Base-by-base conservation (phyloP, 768 basidiomycete genomes). In the Phanerodontia chrysosporium region DNA sequence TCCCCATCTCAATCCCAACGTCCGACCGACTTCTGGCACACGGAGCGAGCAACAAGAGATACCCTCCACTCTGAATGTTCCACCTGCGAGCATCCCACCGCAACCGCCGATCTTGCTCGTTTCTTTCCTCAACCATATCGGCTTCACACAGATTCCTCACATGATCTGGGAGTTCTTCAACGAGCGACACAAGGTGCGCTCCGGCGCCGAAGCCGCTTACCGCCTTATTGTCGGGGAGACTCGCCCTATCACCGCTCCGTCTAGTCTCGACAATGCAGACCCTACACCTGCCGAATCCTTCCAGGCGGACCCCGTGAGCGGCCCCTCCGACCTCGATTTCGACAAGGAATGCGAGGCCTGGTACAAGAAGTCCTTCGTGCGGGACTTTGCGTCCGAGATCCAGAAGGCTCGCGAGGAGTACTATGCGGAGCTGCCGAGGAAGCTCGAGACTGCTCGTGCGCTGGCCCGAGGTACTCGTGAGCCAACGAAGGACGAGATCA, bases 131-230 rank as follows among this genome's bases (percentile, higher is more conserved):
- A 84, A 93, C 66, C 80, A 87, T 64, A 79, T 96, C 54, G 95
- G 95, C 7, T 81, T 95, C 68, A 81, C 79, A 28, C 90, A 91
- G 67, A 85, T 96, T 58, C 95, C 95, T 13, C 74, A 82, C 65
- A 95, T 96, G 93, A 82, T 96, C 49, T 88, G 85, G 84, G 90
- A 86, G 62, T 94, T 94, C 73, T 98, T 97, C 77, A 95, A 93
- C 69, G 87, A 90, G 69, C 85, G 94, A 8, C 75, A 84, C 49
- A 85, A 89, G 67, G 92, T 93, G n/a, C 81, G 74, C 6, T 72
- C 82, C 13, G 96, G 96, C 30, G 87, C 90, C 10, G 86, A 95
- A 64, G 88, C 88, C 12, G 95, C 88, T 0, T 89, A 91, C 69
- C 76, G 78, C 48, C 77, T 98, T 57, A 80, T 97, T 63, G 77